Evolutionary conservation across 2,329 filamentous ascomycete species (phyloP), one percentile per base, ranked within the genome.

Genomic region (Stachybotrys chartarum): DNA sequence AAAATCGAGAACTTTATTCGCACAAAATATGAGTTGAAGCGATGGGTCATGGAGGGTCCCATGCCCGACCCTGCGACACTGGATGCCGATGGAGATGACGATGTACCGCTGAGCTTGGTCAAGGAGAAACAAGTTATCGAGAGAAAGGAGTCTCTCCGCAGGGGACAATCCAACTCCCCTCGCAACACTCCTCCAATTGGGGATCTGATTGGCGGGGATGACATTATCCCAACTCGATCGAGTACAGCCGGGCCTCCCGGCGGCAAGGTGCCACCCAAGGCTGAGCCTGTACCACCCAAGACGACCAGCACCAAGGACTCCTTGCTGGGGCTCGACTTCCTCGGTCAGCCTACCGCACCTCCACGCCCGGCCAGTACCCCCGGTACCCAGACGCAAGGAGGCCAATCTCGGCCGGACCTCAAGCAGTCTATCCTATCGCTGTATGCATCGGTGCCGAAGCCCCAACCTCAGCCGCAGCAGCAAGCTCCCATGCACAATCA

Each of bases 1-100:
- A 99, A 99, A 81, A 97, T 99, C 64, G 94, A 99, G 81, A 99
- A 97, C 78, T 99, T 99, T 68, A 97, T 99, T 66, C 86, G 94
- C 62, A 99, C 95, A 55, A 99, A 99, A 74, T 99, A 99, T 73
- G 94, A 99, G 72, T 88, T 94, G 54, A 97, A 96, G 82, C 83
- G 95, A 75, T 99, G 94, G 94, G 88, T 91, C n/a, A 97, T 97
- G 92, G 94, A 99, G 58, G 94, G 94, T 1, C 86, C 85, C 6
- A 93, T 95, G 68, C 95, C 95, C 6, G 91, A 97, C 69, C 94
- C 95, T n/a, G 81, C 90, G 3, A 90, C 88, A 1, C 75, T 99
- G 53, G 91, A 95, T 68, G 84, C 77, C 14, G 89, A 91, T 16
- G 91, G 85, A 54, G 93, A 97, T 65, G 91, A 96, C 63, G 91